Evolutionary conservation across 805 yeast genomes (phyloP).

Genomic region (Wickerhamomyces pijperi): DNA sequence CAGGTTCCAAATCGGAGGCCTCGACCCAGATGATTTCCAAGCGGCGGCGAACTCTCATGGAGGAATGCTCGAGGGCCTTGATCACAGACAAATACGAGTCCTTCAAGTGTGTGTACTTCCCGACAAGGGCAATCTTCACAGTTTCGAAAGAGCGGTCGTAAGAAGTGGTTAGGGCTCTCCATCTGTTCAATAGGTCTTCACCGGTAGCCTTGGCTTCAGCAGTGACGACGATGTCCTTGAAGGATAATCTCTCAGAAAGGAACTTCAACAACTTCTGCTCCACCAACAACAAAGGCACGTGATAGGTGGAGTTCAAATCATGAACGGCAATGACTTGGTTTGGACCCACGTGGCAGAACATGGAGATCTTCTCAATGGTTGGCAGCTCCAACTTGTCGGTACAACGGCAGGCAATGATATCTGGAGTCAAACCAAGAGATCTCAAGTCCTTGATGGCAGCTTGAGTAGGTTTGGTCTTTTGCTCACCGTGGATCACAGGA

Average conservation of each 20-base stretch:
- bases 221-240: slow-evolving; percentile 36
- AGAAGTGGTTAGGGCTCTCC: slow-evolving; percentile 71
- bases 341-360: slow-evolving; percentile 99
- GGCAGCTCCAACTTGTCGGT: slow-evolving; percentile 66
- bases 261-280: slow-evolving; percentile 78
- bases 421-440: slow-evolving; percentile 89
- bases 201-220: slow-evolving; percentile 54
- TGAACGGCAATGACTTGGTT: slow-evolving; percentile 95
- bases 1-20: slow-evolving; percentile 79
- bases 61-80: slow-evolving; percentile 89
- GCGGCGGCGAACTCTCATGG: slow-evolving; percentile 79
- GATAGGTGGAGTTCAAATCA: slow-evolving; percentile 94
- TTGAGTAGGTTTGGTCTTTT: slow-evolving; percentile 98
- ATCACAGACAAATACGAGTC: slow-evolving; percentile 93
- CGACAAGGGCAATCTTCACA: slow-evolving; percentile 92
- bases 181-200: slow-evolving; percentile 52
- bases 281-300: slow-evolving; percentile 83
- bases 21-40: slow-evolving; percentile 94
- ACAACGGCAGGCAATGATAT: slow-evolving; percentile 97
- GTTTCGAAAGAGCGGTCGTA: slow-evolving; percentile 78
- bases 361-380: slow-evolving; percentile 91
- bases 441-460: slow-evolving; percentile 97
- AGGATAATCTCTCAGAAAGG: slow-evolving; percentile 55
- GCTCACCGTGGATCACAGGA: slow-evolving; percentile 97
- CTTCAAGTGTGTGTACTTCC: slow-evolving; percentile 91